Evolutionary conservation across 768 basidiomycete species (phyloP), one percentile per base, ranked within the genome.

Genomic region (Psilocybe cubensis): DNA sequence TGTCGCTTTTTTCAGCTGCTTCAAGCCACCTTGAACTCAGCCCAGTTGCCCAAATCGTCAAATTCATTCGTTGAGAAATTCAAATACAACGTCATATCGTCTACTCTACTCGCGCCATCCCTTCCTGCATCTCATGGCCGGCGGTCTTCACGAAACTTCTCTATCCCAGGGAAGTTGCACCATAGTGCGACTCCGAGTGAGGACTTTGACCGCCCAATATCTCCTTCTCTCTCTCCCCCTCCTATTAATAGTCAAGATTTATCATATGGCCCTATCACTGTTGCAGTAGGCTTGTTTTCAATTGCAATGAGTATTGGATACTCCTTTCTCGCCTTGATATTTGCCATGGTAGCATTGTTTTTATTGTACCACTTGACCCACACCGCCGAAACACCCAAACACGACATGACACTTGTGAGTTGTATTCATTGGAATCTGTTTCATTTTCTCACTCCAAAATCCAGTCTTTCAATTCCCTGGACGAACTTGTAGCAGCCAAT

Each of bases 1-100:
- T 47, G 61, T 45, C 17, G 55, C 33, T 54, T 60, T 46, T 45
- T 53, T 21, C 63, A 83, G 82, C 62, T 74, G 29, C 59, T 82
- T 17, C 59, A 72, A 57, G 69, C 76, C 27, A 54, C 76, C 27
- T 71, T 82, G 31, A 70, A 76, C 4, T 67, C 72, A 40, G 47
- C 73, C 9, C 67, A 73, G 29, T 60, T 69, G 8, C 65, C 78
- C 23, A 70, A 61, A 56, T 68, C 75, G 5, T 69, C 77, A 3
- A 80, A 72, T 59, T 77, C 80, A 18, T 89, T 91, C 63, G 82
- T 84, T 8, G 91, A 93, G 71, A 87, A 82, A 40, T 92, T 93
- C 83, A 92, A 92, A 69, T 92, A 92, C 79, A 84, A 83, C 57
- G 83, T 92, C 3, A 91, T 92, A 57, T 91, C 91, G 3, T 92